phyloP scores from a whole-genome alignment of 768 basidiomycete genomes.

The Lyophyllum decastes region DNA sequence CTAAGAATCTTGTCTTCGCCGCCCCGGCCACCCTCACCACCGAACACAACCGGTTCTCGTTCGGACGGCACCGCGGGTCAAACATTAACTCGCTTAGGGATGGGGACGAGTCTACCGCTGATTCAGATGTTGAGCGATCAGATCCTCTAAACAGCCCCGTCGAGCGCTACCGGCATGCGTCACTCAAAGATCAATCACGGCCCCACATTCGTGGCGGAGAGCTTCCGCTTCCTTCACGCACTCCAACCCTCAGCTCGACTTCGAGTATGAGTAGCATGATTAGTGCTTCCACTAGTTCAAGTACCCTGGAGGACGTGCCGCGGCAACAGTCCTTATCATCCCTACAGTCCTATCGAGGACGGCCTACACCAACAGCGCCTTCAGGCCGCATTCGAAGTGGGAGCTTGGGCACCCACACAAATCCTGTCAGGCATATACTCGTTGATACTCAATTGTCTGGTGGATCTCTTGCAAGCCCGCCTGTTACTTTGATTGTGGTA shows the following conservation, averaged over 20 bases:
- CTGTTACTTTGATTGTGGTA: conserved; percentile 72
- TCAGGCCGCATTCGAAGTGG: conserved; percentile 59
- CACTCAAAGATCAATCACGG: conserved; percentile 47
- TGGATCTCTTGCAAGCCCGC: conserved; percentile 24
- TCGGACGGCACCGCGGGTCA: conserved; percentile 53
- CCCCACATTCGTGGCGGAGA: conserved; percentile 55
- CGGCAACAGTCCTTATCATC: conserved; percentile 40
- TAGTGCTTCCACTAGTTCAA: conserved; percentile 34
- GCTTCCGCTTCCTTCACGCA: conserved; percentile 62
- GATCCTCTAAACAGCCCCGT: conserved; percentile 39
- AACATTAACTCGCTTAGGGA: conserved; percentile 54
- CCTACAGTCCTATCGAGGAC: conserved; percentile 34
- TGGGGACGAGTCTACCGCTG: conserved; percentile 39
- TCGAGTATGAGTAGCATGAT: conserved; percentile 40
- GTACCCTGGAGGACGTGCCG: conserved; percentile 37
- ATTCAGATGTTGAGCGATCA: conserved; percentile 58
- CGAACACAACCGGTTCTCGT: conserved; percentile 25
- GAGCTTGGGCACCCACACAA: conserved; percentile 53
- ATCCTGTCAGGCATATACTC: conserved; percentile 31
- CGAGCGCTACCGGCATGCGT: conserved; percentile 48
- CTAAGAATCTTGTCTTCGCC: conserved; percentile 27
- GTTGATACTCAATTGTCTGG: conserved; percentile 35
- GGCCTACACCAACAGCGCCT: conserved; percentile 18
- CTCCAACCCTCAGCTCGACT: conserved; percentile 38
- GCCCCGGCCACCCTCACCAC: conserved; percentile 1